Conservation (phyloP, 305 asterid species). For the Salvia sclarea region DNA sequence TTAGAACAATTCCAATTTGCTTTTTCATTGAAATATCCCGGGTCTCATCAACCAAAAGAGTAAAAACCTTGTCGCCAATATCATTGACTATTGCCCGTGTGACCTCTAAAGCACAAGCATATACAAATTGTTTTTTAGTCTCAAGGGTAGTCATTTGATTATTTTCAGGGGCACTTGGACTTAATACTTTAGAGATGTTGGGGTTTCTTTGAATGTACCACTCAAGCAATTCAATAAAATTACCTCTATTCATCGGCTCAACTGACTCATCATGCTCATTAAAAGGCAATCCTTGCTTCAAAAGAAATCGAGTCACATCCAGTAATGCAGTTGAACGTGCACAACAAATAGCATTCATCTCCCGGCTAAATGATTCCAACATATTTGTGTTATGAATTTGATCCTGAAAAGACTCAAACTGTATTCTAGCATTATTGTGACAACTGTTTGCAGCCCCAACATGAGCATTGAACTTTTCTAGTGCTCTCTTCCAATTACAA, state of each 20-base stretch:
- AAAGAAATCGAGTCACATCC: not conserved
- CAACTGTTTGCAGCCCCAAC: slow-evolving; percentile 7
- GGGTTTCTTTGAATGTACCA: not conserved
- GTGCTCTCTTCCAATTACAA: slow-evolving; percentile 5
- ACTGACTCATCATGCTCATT: not conserved
- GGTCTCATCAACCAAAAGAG: slow-evolving; percentile 12
- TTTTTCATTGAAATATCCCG: not conserved
- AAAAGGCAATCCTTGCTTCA: slow-evolving; percentile 16
- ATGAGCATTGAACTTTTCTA: slow-evolving; percentile 6
- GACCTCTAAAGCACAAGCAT: slow-evolving; percentile 4
- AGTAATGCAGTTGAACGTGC: not conserved
- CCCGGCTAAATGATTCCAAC: not conserved
- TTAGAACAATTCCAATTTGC: slow-evolving; percentile 7
- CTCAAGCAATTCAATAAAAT: slow-evolving; percentile 7
- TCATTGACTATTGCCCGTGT: not conserved
- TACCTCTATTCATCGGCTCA: not conserved
- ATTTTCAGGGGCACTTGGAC: not conserved
- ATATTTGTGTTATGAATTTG: not conserved
- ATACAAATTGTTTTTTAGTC: not conserved
- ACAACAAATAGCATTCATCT: not conserved
- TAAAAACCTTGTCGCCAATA: slow-evolving; percentile 1
- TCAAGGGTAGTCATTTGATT: not conserved
- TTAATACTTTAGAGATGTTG: not conserved
- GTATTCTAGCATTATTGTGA: slow-evolving; percentile 8
- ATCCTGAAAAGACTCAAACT: slow-evolving; percentile 2